Base-by-base conservation (phyloP, 179 eudicot species). In the Carnegiea gigantea region DNA sequence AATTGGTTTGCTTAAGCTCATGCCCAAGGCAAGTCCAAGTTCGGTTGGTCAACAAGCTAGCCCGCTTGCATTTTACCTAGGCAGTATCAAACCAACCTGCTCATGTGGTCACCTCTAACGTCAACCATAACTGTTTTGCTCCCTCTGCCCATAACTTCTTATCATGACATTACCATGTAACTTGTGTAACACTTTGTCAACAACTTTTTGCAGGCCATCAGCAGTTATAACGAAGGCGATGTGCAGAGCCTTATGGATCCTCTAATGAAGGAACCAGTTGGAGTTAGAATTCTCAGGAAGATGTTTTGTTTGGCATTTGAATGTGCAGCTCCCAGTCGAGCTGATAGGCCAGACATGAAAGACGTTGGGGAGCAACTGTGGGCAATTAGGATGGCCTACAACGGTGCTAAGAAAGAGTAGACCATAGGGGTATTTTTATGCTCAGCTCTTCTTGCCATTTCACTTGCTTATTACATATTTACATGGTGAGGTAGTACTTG, bases 251-350 rank as follows among this genome's bases (percentile, higher is more conserved):
- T 70, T 13, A 40, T 70, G 44, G 73, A 70, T 70, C 73, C 73
- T 30, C 40, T 30, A 70, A 30, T 70, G 73, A 33, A 30, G 1
- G 73, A 70, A 70, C 10, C 40, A 70, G 44, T 70, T 30, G n/a
- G 14, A 33, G 73, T 33, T 0, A 36, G 30, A 36, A 70, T 70
- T 30, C 73, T 70, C 21, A 36, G 33, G 40, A 70, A 70, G 73
- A 70, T 70, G 73, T 70, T 70, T 8, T 2, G n/a, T 70, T 70
- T 70, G 73, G 73, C 73, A 3, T 70, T 70, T 8, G 18, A 70
- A 36, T 70, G 73, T 33, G 73, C 73, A 70, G 73, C 73, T 70
- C 73, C 73, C 3, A 46, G 21, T 30, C 17, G 73, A 70, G 73
- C 73, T 14, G 73, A 70, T 2, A 70, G 73, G 44, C 73, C 73